Evolutionary conservation across 495 filamentous ascomycete genomes (phyloP), one percentile per base, ranked within the genome.

Genomic region (Staphylotrichum longicolle): DNA sequence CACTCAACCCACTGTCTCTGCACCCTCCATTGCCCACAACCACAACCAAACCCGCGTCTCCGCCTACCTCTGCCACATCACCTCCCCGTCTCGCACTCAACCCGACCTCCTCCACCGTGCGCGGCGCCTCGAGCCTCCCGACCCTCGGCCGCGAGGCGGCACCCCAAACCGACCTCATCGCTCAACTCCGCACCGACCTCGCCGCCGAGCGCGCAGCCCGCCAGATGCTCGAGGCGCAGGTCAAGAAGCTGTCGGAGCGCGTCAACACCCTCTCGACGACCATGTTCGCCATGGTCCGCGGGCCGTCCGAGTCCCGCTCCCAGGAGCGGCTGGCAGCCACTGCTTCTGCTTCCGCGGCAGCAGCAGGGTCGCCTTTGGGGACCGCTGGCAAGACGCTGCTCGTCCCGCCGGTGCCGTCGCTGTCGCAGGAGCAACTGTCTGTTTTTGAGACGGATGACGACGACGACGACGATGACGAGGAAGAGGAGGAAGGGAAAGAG

Each of bases 151-250:
- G 72, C 39, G 72, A 77, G 20, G 30, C 62, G 46, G 74, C 27
- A 8, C 77, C 54, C 10, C 45, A 40, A 4, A 71, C 69, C 1
- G 60, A 65, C 4, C 67, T 81, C 8, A 65, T 73, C 33, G 66
- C 75, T n/a, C 70, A 81, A 48, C 76, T 85, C 15, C 73, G 79
- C 34, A 57, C 68, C 27, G 82, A 85, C 63, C 77, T 85, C 15
- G 77, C 80, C 32, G 60, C 69, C 15, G 82, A 85, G 63, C 78
- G 78, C 54, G 71, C 76, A 5, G 77, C 78, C 8, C 78, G 82
- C 2, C 76, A 74, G 20, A 72, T 72, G 5, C 74, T 85, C n/a
- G 82, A 85, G 64, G 70, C 71, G 2, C 71, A 80, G 53, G 81
- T 85, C 27, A 76, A 70, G 54, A 76, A 72, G 58, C 70, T 85